Conservation (phyloP, 2,329 filamentous ascomycete species). For the Cytospora schulzeri region DNA sequence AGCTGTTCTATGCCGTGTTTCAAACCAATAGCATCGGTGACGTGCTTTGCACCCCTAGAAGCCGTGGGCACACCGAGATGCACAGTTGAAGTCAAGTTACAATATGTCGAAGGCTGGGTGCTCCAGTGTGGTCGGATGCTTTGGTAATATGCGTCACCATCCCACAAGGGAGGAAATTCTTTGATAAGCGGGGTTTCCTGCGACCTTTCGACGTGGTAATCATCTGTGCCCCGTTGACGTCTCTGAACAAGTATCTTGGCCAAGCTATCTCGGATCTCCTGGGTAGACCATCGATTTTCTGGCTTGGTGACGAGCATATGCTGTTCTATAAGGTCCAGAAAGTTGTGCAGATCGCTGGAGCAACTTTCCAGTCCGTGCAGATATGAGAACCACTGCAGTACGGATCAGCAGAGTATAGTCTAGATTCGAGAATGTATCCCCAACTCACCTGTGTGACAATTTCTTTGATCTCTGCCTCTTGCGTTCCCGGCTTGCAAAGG, state of each 20-base stretch:
- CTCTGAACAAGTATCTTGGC: not conserved
- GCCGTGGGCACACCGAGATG: too few relatives aligned
- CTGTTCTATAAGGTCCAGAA: not conserved
- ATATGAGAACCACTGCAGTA: constrained; percentile 1
- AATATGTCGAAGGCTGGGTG: too few relatives aligned
- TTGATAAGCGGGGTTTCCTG: too few relatives aligned
- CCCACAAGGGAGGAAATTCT: not conserved
- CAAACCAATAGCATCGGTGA: too few relatives aligned
- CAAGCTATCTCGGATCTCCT: not conserved
- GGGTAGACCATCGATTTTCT: not conserved
- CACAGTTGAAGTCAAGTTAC: too few relatives aligned
- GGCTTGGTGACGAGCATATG: constrained; percentile 1
- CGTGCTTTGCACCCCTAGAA: too few relatives aligned
- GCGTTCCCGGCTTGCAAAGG: not conserved
- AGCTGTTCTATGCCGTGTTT: too few relatives aligned
- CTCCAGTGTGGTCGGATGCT: too few relatives aligned
- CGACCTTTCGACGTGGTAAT: not conserved
- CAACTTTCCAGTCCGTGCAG: not conserved
- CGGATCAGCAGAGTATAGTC: not conserved
- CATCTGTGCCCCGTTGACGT: too few relatives aligned
- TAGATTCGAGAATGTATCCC: not conserved
- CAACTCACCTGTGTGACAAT: not conserved
- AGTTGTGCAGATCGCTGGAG: not conserved
- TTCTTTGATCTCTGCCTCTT: not conserved
- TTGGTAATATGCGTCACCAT: too few relatives aligned